Percentiles rank a stretch among this genome's conserved stretches.
Evolutionary conservation across 2,329 filamentous ascomycete species (phyloP).

Genomic region (Aspergillus versicolor): DNA sequence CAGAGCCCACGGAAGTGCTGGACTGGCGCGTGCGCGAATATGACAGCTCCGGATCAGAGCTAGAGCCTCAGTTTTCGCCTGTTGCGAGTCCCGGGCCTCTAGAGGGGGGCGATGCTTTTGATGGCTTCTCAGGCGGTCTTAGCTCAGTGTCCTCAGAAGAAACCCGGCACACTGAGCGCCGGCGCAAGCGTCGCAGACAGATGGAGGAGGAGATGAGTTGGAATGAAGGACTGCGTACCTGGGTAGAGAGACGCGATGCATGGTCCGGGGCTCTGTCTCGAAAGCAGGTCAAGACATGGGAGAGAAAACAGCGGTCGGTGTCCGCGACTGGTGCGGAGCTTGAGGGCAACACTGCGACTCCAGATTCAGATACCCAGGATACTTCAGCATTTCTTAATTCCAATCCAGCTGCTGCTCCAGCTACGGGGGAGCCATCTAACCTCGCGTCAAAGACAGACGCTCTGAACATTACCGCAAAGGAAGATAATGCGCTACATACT

Average conservation of each 20-base stretch:
- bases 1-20: slow-evolving; percentile 25
- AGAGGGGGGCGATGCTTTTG: slow-evolving; percentile 9
- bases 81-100: not conserved
- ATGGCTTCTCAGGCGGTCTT: not conserved
- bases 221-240: slow-evolving; percentile 82
- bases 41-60: slow-evolving; percentile 38
- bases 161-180: slow-evolving; percentile 51
- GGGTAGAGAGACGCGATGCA: slow-evolving; percentile 71
- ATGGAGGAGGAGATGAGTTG: slow-evolving; percentile 67
- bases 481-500: not conserved
- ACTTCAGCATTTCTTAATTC: not conserved
- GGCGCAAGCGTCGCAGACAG: slow-evolving; percentile 57
- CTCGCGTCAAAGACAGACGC: slow-evolving; percentile 23
- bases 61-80: slow-evolving; percentile 28
- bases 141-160: slow-evolving; percentile 29
- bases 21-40: slow-evolving; percentile 40
- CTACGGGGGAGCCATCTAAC: slow-evolving; percentile 10
- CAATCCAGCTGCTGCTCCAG: not conserved
- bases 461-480: slow-evolving; percentile 23
- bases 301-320: slow-evolving; percentile 13
- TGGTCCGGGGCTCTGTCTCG: slow-evolving; percentile 71
- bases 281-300: slow-evolving; percentile 24
- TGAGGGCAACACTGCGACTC: not conserved
- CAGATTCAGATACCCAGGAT: not conserved
- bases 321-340: not conserved